Conservation (phyloP, 2,329 filamentous ascomycete genomes). For the Fusarium floridanum region DNA sequence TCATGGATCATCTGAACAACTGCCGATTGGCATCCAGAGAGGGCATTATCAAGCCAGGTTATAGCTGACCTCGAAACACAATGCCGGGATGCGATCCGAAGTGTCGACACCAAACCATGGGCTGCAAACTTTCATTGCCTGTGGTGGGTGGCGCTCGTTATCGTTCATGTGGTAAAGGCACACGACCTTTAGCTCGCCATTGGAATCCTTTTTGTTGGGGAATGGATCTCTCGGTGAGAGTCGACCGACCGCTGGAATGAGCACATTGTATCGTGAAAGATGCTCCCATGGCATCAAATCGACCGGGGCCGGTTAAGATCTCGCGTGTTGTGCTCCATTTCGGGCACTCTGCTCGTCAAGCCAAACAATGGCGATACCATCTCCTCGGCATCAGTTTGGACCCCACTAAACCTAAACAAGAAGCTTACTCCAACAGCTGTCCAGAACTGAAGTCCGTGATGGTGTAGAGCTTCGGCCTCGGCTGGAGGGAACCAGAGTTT, state of each 20-base stretch:
- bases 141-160: slow-evolving; percentile 4
- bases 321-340: not conserved
- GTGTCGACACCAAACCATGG: not conserved
- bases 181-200: slow-evolving; percentile 4
- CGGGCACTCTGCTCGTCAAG: not conserved
- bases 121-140: not conserved
- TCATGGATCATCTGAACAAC: not conserved
- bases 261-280: not conserved
- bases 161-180: slow-evolving; percentile 11
- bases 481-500: slow-evolving; percentile 14
- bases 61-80: not conserved
- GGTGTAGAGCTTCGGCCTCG: slow-evolving; percentile 8
- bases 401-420: slow-evolving; percentile 18
- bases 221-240: not conserved
- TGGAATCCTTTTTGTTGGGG: slow-evolving; percentile 14
- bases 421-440: slow-evolving; percentile 13
- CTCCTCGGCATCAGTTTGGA: slow-evolving; percentile 7
- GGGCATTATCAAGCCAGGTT: not conserved
- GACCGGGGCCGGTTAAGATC: not conserved
- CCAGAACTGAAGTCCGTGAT: slow-evolving; percentile 2
- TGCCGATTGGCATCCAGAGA: not conserved
- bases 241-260: not conserved
- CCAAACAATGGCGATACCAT: not conserved
- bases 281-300: not conserved
- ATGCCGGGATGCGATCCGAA: slow-evolving; percentile 3